Percentiles rank a stretch among this genome's conserved stretches.
phyloP scores from a whole-genome alignment of 1,139 yeast genomes.

The Scheffersomyces parashehatae region DNA sequence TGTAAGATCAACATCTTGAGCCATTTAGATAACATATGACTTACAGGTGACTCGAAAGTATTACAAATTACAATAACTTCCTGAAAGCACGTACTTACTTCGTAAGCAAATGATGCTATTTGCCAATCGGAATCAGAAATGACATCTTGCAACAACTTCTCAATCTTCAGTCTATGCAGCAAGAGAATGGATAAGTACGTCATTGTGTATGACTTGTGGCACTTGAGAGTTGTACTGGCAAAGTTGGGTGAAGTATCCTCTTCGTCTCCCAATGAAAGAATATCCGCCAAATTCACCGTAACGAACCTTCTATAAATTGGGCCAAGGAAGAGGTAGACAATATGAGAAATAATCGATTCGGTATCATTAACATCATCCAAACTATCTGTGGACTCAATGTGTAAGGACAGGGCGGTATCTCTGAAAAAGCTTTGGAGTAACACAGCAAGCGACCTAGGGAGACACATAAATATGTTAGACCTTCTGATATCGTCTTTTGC shows the following conservation, averaged over 20 bases:
- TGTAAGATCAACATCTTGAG: conserved; percentile 20
- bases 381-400: not conserved
- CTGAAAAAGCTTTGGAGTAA: conserved; percentile 10
- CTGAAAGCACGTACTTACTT: conserved; percentile 10
- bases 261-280: conserved; percentile 6
- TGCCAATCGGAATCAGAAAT: conserved; percentile 17
- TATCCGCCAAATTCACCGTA: conserved; percentile 2
- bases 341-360: conserved; percentile 2
- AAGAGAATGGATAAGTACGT: not conserved
- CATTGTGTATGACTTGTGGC: not conserved
- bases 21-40: conserved; percentile 24
- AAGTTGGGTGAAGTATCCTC: too few species aligned
- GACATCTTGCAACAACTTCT: not conserved
- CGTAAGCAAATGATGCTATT: conserved; percentile 12
- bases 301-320: conserved; percentile 8
- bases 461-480: conserved; percentile 17
- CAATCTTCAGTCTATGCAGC: not conserved
- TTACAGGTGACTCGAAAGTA: conserved; percentile 11
- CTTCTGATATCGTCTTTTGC: conserved; percentile 8
- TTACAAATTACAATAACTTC: conserved; percentile 13
- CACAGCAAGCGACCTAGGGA: conserved; percentile 18
- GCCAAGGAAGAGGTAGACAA: conserved; percentile 11
- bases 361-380: not conserved
- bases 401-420: conserved; percentile 8
- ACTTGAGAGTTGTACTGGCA: not conserved